Percentiles rank a stretch among this genome's conserved stretches.
phyloP scores from a whole-genome alignment of 352 stramenopile species.

The Globisporangium spiculum region DNA sequence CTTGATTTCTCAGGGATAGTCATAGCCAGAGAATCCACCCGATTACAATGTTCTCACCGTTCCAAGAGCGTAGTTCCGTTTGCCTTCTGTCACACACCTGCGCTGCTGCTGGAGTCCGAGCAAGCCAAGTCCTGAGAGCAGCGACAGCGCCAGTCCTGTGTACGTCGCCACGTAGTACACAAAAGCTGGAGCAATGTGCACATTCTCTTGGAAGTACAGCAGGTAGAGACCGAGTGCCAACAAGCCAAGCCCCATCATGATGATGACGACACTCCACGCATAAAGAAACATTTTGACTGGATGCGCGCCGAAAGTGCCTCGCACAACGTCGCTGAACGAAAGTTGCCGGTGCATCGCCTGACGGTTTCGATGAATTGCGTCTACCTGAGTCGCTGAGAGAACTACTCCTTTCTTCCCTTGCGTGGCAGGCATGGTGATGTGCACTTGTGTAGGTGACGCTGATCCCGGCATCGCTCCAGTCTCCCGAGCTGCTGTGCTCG shows the following conservation, averaged over 20 bases:
- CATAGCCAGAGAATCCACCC: neutral
- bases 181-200: constrained; percentile 40
- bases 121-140: constrained; percentile 44
- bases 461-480: neutral
- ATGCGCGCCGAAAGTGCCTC: constrained; percentile 25
- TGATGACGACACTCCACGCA: constrained; percentile 49
- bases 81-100: constrained; percentile 44
- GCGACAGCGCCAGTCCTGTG: constrained; percentile 34
- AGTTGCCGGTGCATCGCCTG: constrained; percentile 27
- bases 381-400: constrained; percentile 21
- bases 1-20: neutral
- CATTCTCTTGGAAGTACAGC: constrained; percentile 60
- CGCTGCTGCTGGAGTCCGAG: constrained; percentile 56
- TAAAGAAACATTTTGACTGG: constrained; percentile 49
- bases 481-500: neutral
- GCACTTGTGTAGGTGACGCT: constrained; percentile 6
- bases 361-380: constrained; percentile 31
- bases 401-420: neutral
- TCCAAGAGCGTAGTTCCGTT: constrained; percentile 57
- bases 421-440: neutral
- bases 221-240: constrained; percentile 57
- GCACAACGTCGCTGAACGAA: constrained; percentile 39
- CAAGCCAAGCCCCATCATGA: constrained; percentile 43
- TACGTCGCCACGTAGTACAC: constrained; percentile 56
- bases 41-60: constrained; percentile 26